Percentiles rank a stretch among this genome's conserved stretches.
Conservation (phyloP, 1,284 basidiomycete genomes). For the Anthracocystis walkeri region DNA sequence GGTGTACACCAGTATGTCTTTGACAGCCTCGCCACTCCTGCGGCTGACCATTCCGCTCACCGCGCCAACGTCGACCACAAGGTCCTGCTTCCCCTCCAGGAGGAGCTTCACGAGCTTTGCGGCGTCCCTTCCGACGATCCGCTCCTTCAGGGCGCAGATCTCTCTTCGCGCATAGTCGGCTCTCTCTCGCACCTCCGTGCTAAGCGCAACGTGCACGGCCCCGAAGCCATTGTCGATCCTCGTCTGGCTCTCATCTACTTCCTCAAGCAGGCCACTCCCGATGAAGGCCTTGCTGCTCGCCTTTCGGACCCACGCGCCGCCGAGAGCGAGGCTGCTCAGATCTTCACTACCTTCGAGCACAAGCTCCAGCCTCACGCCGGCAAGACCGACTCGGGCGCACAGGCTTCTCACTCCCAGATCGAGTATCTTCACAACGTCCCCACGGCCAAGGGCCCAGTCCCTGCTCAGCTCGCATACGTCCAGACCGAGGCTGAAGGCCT, state of each 20-base stretch:
- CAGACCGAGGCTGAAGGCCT: constrained; percentile 47
- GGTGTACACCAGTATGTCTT: constrained; percentile 53
- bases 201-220: constrained; percentile 37
- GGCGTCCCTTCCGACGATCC: constrained; percentile 52
- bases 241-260: constrained; percentile 58
- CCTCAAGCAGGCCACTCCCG: constrained; percentile 55
- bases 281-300: constrained; percentile 43
- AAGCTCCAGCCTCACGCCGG: constrained; percentile 51
- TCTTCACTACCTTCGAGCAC: constrained; percentile 54
- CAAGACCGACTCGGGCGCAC: constrained; percentile 46
- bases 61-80: constrained; percentile 31
- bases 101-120: constrained; percentile 57
- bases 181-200: constrained; percentile 34
- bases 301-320: constrained; percentile 39
- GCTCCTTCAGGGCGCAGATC: constrained; percentile 54
- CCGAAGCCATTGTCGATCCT: constrained; percentile 48
- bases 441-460: constrained; percentile 56
- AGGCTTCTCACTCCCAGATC: constrained; percentile 44
- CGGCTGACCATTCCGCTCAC: constrained; percentile 15
- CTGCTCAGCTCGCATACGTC: constrained; percentile 59
- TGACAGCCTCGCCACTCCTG: constrained; percentile 26
- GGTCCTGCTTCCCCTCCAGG: constrained; percentile 43
- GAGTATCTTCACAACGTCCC: constrained; percentile 58
- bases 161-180: constrained; percentile 47
- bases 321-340: constrained; percentile 46